phyloP scores from a whole-genome alignment of 1,284 basidiomycete genomes.

The Moesziomyces antarcticus region DNA sequence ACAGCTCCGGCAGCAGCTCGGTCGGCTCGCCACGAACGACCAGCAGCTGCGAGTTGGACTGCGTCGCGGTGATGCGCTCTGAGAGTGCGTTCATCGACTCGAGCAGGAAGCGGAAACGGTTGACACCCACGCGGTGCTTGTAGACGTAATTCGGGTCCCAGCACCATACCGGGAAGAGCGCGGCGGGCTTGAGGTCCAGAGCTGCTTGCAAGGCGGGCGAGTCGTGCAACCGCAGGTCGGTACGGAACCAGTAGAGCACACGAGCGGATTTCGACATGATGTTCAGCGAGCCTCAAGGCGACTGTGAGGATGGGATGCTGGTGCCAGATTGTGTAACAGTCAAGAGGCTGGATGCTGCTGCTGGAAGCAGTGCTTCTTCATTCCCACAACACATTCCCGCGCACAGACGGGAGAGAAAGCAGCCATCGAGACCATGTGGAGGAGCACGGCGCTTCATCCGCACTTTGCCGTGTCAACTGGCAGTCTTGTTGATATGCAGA shows the following conservation, averaged over 20 bases:
- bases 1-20: conserved; percentile 69
- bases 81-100: conserved; percentile 70
- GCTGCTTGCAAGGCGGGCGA: conserved; percentile 71
- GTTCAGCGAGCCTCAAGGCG: not conserved
- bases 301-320: not conserved
- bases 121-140: conserved; percentile 70
- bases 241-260: conserved; percentile 71
- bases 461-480: too few species aligned
- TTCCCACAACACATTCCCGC: too few species aligned
- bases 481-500: too few species aligned
- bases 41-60: conserved; percentile 69
- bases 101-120: conserved; percentile 71
- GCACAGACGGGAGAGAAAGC: too few species aligned
- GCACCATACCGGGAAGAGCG: conserved; percentile 70
- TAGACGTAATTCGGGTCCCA: conserved; percentile 69
- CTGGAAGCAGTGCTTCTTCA: too few species aligned
- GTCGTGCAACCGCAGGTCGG: conserved; percentile 72
- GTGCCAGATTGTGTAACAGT: not conserved
- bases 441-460: too few species aligned
- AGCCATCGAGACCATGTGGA: too few species aligned
- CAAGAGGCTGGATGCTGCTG: not conserved
- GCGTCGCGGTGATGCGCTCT: conserved; percentile 68
- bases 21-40: conserved; percentile 71
- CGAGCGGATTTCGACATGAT: conserved; percentile 49
- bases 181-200: conserved; percentile 68